Evolutionary conservation across 2,329 filamentous ascomycete species (phyloP), one percentile per base, ranked within the genome.

Genomic region (Stagonosporopsis rhizophila): DNA sequence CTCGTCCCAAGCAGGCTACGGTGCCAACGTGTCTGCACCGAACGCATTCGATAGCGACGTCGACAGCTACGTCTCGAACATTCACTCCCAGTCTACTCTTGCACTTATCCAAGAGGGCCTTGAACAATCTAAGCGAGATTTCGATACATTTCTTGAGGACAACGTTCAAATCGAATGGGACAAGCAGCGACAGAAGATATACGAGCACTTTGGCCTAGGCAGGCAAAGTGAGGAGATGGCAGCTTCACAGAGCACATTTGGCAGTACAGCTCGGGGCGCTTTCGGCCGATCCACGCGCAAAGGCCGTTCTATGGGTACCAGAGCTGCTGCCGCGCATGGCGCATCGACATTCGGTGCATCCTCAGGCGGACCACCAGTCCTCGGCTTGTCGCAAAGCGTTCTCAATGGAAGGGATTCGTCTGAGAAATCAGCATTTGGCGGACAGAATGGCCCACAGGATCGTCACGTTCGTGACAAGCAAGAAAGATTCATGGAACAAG

Each of bases 151-250:
- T 74, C 82, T 99, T 52, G 93, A 98, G 74, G 93, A 97, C 68
- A 96, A 96, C 71, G 88, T 98, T 45, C 91, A 92, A 27, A 89
- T 96, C 81, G 92, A 98, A 75, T 98, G 95, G 93, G 93, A 97
- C 67, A 89, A 90, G 15, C 94, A 98, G 79, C 89, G 94, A 60
- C 91, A 90, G 76, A 88, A 88, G 64, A 96, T 99, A 62, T 98
- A 97, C 77, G 88, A 96, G 70, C 95, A 99, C 77, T 98, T 99
- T 75, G 95, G 95, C 14, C 89, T 99, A 15, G 82, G 80, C 39
- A 80, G 77, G 60, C 79, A 74, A 61, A 74, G 70, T 44, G 76
- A 77, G 49, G 75, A 77, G 20, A 65, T 75, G 61, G 72, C 71
- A 19, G 72, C 71, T 28, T 72, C 70, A 6, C 70, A 75, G 28